These are phyloP conservation scores for Lentinula novae-zelandiae DNA, from an alignment of 1,284 basidiomycete species.

Conservation along the genomic window DNA sequence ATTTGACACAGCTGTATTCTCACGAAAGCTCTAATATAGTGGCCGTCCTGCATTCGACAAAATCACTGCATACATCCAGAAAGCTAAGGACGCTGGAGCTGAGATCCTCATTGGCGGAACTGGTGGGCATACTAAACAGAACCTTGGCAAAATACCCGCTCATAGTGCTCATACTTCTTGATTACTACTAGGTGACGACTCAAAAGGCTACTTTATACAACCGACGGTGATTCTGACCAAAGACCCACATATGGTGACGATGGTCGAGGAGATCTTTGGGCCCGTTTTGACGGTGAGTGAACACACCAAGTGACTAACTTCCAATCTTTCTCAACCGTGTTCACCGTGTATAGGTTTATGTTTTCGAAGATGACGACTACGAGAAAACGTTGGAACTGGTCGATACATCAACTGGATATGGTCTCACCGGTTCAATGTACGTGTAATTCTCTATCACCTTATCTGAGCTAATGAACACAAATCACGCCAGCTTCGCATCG, in stretches of 20 bases:
- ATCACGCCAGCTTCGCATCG: conserved; percentile 64
- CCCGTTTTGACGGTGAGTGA: conserved; percentile 82
- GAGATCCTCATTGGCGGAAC: conserved; percentile 86
- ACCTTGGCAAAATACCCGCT: neutral
- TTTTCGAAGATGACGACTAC: conserved; percentile 81
- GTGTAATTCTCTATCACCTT: conserved; percentile 24
- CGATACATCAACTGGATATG: conserved; percentile 87
- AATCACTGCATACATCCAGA: conserved; percentile 81
- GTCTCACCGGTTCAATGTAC: conserved; percentile 86
- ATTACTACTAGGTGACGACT: conserved; percentile 68
- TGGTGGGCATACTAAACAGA: conserved; percentile 36
- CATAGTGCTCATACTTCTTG: neutral
- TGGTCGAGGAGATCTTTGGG: conserved; percentile 96
- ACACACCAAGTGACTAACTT: no score
- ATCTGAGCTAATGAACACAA: neutral
- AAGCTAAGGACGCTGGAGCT: conserved; percentile 87
- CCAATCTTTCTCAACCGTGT: neutral
- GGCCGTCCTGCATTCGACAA: conserved; percentile 86
- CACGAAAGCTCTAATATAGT: conserved; percentile 31
- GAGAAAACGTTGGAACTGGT: conserved; percentile 87
- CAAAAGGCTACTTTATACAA: conserved; percentile 91
- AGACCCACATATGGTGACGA: conserved; percentile 88
- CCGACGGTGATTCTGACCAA: conserved; percentile 95
- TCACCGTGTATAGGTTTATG: conserved; percentile 55
- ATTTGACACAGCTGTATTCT: neutral